These are phyloP conservation scores for Monosporascus sp. DNA, from an alignment of 2,329 filamentous ascomycete species.

Conservation along the genomic window DNA sequence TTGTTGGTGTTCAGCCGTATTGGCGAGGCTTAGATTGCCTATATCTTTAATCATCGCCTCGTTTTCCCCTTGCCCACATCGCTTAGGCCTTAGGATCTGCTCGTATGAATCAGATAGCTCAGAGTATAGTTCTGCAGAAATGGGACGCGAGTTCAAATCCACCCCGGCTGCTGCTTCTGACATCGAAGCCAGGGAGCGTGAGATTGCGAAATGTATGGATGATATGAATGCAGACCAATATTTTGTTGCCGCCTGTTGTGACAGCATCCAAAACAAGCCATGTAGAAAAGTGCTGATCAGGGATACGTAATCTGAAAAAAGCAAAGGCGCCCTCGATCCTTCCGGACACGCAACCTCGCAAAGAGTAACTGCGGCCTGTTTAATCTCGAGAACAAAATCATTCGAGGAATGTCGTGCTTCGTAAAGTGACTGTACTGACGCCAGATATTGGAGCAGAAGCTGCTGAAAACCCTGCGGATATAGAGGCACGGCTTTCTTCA, in stretches of 20 bases:
- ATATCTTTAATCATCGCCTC: constrained; percentile 3
- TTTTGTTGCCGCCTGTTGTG: constrained; percentile 11
- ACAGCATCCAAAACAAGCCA: constrained; percentile 17
- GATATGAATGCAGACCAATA: constrained; percentile 24
- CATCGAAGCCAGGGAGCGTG: constrained; percentile 8
- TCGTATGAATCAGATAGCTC: constrained; percentile 2
- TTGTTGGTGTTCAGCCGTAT: constrained; percentile 4
- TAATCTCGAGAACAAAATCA: constrained; percentile 19
- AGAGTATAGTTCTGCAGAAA: constrained; percentile 18
- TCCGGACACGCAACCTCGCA: constrained; percentile 46
- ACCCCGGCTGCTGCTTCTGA: background rate
- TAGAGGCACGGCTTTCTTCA: constrained; percentile 20
- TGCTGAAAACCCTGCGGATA: constrained; percentile 25
- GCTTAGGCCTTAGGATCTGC: background rate
- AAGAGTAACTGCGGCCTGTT: constrained; percentile 38
- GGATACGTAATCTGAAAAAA: constrained; percentile 36
- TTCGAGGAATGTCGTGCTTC: constrained; percentile 6
- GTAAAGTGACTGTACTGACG: constrained; percentile 20
- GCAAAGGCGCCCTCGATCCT: constrained; percentile 22
- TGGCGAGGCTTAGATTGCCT: constrained; percentile 5
- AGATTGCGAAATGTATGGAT: constrained; percentile 19
- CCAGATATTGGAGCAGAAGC: constrained; percentile 23
- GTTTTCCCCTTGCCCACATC: constrained; percentile 6
- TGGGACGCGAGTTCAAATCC: constrained; percentile 1
- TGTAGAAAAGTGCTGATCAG: constrained; percentile 30